These are phyloP conservation scores for Pseudogymnoascus destructans DNA, from an alignment of 2,329 filamentous ascomycete genomes.

Conservation along the genomic window DNA sequence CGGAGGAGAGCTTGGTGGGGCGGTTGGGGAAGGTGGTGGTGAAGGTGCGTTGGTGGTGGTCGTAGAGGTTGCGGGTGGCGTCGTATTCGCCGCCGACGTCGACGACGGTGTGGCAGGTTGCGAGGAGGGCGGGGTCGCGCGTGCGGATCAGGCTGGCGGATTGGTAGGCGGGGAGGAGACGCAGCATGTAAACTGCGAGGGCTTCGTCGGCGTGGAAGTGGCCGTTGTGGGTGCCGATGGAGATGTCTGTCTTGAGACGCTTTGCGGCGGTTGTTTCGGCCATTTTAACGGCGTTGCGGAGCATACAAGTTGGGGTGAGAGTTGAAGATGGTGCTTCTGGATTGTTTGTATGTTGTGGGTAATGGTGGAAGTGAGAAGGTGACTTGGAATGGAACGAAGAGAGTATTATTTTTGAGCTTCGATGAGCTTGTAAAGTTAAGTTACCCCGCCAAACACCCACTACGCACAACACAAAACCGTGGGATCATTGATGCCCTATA, in stretches of 20 bases:
- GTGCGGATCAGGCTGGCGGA: conserved; percentile 68
- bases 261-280: conserved; percentile 61
- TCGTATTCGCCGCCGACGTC: conserved; percentile 97
- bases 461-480: neutral
- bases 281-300: conserved; percentile 42
- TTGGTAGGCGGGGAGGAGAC: conserved; percentile 69
- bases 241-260: conserved; percentile 62
- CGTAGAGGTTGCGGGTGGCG: conserved; percentile 61
- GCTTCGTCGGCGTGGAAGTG: conserved; percentile 99
- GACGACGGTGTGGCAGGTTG: conserved; percentile 83
- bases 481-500: neutral
- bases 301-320: conserved; percentile 27
- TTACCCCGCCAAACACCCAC: neutral
- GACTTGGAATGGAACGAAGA: neutral
- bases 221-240: conserved; percentile 81
- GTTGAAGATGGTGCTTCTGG: neutral
- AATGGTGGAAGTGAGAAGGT: neutral
- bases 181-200: conserved; percentile 90
- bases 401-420: neutral
- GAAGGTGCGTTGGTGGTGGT: conserved; percentile 96
- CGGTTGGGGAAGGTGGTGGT: conserved; percentile 70
- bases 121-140: conserved; percentile 66
- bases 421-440: neutral
- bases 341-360: neutral
- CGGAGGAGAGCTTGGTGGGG: conserved; percentile 80